phyloP scores from a whole-genome alignment of 768 basidiomycete genomes.

The Lactifluus echinatus region DNA sequence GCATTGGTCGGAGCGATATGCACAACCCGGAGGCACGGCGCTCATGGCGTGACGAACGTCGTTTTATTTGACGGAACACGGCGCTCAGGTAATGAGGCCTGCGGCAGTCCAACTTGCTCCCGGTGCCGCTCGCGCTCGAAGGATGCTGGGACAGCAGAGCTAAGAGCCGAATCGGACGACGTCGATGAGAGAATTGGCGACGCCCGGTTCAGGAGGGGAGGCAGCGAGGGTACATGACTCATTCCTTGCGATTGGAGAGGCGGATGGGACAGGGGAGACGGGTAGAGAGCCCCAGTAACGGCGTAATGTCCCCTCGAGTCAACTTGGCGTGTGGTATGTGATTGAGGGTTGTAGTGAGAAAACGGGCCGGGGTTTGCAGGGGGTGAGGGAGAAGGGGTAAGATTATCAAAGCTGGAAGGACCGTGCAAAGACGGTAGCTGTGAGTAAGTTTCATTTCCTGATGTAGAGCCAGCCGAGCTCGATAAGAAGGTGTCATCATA shows the following conservation, averaged over 20 bases:
- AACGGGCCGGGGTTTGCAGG: slow-evolving; percentile 44
- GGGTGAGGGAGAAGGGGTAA: slow-evolving; percentile 61
- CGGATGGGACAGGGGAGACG: slow-evolving; percentile 45
- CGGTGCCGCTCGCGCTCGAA: slow-evolving; percentile 20
- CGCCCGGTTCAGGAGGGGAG: slow-evolving; percentile 17
- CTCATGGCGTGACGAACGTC: slow-evolving; percentile 19
- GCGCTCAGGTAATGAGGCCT: slow-evolving; percentile 11
- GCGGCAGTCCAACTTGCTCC: slow-evolving; percentile 11
- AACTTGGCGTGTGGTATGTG: slow-evolving; percentile 28
- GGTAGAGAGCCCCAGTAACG: slow-evolving; percentile 23
- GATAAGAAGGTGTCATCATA: slow-evolving; percentile 40
- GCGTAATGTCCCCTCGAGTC: slow-evolving; percentile 22
- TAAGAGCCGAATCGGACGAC: slow-evolving; percentile 16
- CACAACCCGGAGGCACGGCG: background rate
- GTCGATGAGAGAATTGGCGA: slow-evolving; percentile 19
- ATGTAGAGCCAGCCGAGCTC: slow-evolving; percentile 43
- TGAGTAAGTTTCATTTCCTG: slow-evolving; percentile 44
- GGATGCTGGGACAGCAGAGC: slow-evolving; percentile 17
- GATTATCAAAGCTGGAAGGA: slow-evolving; percentile 35
- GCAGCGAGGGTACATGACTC: slow-evolving; percentile 5
- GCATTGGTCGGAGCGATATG: background rate
- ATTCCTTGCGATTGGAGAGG: slow-evolving; percentile 25
- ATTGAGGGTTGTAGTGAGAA: slow-evolving; percentile 42
- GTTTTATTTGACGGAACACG: slow-evolving; percentile 16
- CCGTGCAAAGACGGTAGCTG: slow-evolving; percentile 26